phyloP scores from a whole-genome alignment of 768 basidiomycete species.

The Scleroderma bovista region DNA sequence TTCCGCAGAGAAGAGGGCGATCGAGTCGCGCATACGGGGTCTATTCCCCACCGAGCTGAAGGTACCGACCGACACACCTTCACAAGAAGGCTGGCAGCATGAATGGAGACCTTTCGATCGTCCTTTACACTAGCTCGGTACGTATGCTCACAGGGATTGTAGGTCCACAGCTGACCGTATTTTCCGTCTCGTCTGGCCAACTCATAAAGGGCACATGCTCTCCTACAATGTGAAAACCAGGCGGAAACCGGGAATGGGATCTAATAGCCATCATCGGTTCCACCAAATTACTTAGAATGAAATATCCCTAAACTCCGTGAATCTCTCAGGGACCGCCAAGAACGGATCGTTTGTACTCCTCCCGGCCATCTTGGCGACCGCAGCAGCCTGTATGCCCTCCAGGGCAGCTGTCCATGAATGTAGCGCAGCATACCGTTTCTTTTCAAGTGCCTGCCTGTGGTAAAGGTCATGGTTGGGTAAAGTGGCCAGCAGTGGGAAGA shows the following conservation, averaged over 20 bases:
- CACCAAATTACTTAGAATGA: conserved; percentile 13
- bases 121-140: conserved; percentile 27
- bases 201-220: neutral
- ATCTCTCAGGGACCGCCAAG: conserved; percentile 30
- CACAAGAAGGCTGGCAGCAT: conserved; percentile 79
- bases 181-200: neutral
- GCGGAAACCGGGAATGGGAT: neutral
- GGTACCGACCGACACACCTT: conserved; percentile 81
- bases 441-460: conserved; percentile 77
- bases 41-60: conserved; percentile 85
- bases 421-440: conserved; percentile 77
- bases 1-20: conserved; percentile 58
- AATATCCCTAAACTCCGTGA: conserved; percentile 26
- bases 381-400: conserved; percentile 67
- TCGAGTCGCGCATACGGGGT: conserved; percentile 74
- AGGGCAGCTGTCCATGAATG: conserved; percentile 81
- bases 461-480: conserved; percentile 7
- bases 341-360: conserved; percentile 28
- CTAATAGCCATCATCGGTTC: neutral
- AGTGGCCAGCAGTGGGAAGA: neutral
- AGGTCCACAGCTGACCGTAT: neutral
- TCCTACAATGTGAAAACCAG: neutral
- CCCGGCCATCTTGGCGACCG: conserved; percentile 65
- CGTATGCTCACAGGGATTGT: neutral
- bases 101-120: conserved; percentile 70